These are phyloP conservation scores for Colletotrichum sp. DNA, from an alignment of 2,329 filamentous ascomycete genomes.

Conservation along the genomic window DNA sequence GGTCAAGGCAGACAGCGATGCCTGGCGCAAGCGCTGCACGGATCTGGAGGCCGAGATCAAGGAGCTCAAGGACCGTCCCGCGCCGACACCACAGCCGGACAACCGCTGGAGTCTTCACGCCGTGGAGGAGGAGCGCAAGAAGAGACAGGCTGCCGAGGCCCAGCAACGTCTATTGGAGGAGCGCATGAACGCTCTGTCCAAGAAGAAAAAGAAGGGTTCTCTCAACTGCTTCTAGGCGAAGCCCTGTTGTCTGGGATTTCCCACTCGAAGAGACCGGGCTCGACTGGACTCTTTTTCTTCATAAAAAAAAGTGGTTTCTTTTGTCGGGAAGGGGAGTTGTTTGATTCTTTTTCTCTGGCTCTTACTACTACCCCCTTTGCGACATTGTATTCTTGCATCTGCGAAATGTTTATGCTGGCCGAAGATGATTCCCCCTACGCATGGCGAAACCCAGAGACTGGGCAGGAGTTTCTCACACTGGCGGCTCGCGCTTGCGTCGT, in stretches of 20 bases:
- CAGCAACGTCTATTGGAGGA: slow-evolving; percentile 90
- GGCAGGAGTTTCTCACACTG: slow-evolving; percentile 18
- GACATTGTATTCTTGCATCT: slow-evolving; percentile 2
- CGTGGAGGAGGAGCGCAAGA: slow-evolving; percentile 95
- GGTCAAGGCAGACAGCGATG: slow-evolving; percentile 87
- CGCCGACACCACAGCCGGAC: slow-evolving; percentile 53
- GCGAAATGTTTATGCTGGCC: slow-evolving; percentile 16
- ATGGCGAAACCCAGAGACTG: slow-evolving; percentile 18
- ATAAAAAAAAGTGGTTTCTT: background rate
- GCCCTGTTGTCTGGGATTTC: slow-evolving; percentile 21
- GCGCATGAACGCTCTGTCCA: slow-evolving; percentile 89
- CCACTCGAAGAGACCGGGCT: background rate
- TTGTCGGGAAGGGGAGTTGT: background rate
- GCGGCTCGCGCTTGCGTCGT: slow-evolving; percentile 15
- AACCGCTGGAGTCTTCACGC: slow-evolving; percentile 78
- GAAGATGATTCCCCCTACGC: slow-evolving; percentile 21
- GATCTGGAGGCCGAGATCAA: slow-evolving; percentile 76
- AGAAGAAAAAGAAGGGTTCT: slow-evolving; percentile 93
- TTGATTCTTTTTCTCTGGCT: slow-evolving; percentile 8
- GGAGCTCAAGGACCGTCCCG: slow-evolving; percentile 61
- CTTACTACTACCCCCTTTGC: slow-evolving; percentile 16
- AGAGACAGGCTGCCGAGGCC: slow-evolving; percentile 86
- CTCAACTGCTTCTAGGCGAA: slow-evolving; percentile 90
- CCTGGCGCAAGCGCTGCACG: slow-evolving; percentile 85
- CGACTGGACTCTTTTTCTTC: slow-evolving; percentile 28